These are phyloP conservation scores for Lachnellula cervina DNA, from an alignment of 2,329 filamentous ascomycete species.

Conservation along the genomic window DNA sequence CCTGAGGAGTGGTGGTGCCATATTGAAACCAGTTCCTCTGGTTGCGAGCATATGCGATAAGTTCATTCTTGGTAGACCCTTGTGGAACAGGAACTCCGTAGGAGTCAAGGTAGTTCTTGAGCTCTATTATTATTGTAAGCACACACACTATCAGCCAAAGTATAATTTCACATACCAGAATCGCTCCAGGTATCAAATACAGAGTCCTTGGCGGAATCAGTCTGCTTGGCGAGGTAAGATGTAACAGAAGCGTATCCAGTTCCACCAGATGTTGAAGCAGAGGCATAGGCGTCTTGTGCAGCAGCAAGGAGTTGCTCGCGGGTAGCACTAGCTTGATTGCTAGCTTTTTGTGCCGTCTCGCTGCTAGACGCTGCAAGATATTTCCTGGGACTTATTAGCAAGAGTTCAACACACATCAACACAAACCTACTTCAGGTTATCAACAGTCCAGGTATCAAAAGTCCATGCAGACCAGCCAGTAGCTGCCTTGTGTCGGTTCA, in stretches of 20 bases:
- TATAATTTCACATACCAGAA: conserved; percentile 27
- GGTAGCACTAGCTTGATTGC: conserved; percentile 58
- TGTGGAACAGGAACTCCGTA: conserved; percentile 55
- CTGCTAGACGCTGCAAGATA: conserved; percentile 51
- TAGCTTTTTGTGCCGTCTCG: conserved; percentile 51
- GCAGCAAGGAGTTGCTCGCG: conserved; percentile 70
- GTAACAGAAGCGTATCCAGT: conserved; percentile 62
- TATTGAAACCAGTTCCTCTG: conserved; percentile 74
- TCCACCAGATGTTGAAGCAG: conserved; percentile 55
- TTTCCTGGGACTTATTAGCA: conserved; percentile 18
- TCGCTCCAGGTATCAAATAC: conserved; percentile 69
- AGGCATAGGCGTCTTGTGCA: conserved; percentile 55
- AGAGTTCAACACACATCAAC: background rate
- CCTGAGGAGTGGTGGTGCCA: conserved; percentile 61
- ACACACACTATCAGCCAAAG: background rate
- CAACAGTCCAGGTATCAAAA: conserved; percentile 70
- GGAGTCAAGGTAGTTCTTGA: conserved; percentile 75
- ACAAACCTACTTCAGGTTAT: conserved; percentile 58
- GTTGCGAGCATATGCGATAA: conserved; percentile 66
- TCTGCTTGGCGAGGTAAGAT: conserved; percentile 62
- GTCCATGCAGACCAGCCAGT: conserved; percentile 69
- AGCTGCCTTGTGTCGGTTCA: conserved; percentile 65
- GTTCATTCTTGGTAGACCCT: conserved; percentile 48
- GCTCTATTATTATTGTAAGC: conserved; percentile 43
- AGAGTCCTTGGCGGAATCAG: conserved; percentile 58